Evolutionary conservation across 1,139 yeast species (phyloP).

Genomic region (Blastobotrys apis): DNA sequence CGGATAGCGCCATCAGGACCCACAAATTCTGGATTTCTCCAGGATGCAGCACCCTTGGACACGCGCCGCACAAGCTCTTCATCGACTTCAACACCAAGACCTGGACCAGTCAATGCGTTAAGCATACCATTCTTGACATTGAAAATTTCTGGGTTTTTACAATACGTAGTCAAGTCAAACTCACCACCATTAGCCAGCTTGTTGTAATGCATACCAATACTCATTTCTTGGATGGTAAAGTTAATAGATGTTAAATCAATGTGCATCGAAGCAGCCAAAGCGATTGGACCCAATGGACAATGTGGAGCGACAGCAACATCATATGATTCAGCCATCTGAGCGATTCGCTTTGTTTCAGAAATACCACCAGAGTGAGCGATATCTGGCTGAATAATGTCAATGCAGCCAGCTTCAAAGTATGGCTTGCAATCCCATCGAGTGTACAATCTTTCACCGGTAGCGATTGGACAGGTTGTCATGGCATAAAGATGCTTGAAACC

Average conservation of each 20-base stretch:
- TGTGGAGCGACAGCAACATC: slow-evolving; percentile 35
- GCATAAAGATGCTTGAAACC: slow-evolving; percentile 28
- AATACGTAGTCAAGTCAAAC: slow-evolving; percentile 28
- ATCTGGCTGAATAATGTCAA: slow-evolving; percentile 35
- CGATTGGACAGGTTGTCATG: slow-evolving; percentile 32
- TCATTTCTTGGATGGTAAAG: slow-evolving; percentile 32
- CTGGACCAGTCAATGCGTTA: slow-evolving; percentile 26
- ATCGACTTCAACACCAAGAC: slow-evolving; percentile 31
- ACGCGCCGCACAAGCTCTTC: slow-evolving; percentile 27
- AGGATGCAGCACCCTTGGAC: slow-evolving; percentile 23
- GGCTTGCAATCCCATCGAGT: slow-evolving; percentile 31
- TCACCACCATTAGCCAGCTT: slow-evolving; percentile 20
- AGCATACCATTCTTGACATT: slow-evolving; percentile 27
- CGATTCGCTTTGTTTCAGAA: slow-evolving; percentile 30
- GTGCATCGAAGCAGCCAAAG: slow-evolving; percentile 33
- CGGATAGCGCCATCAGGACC: slow-evolving; percentile 30
- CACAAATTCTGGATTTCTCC: slow-evolving; percentile 31
- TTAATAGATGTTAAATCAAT: slow-evolving; percentile 29
- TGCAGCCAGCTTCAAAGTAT: slow-evolving; percentile 30
- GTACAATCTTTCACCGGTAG: slow-evolving; percentile 32
- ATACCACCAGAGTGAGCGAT: slow-evolving; percentile 34
- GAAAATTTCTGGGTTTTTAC: slow-evolving; percentile 27
- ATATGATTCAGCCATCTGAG: slow-evolving; percentile 33
- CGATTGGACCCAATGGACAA: slow-evolving; percentile 34
- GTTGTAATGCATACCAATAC: slow-evolving; percentile 30